Percentiles rank a stretch among this genome's conserved stretches.
These are phyloP conservation scores for Bipolaris gigantea DNA, from an alignment of 2,329 filamentous ascomycete genomes.

Conservation along the genomic window DNA sequence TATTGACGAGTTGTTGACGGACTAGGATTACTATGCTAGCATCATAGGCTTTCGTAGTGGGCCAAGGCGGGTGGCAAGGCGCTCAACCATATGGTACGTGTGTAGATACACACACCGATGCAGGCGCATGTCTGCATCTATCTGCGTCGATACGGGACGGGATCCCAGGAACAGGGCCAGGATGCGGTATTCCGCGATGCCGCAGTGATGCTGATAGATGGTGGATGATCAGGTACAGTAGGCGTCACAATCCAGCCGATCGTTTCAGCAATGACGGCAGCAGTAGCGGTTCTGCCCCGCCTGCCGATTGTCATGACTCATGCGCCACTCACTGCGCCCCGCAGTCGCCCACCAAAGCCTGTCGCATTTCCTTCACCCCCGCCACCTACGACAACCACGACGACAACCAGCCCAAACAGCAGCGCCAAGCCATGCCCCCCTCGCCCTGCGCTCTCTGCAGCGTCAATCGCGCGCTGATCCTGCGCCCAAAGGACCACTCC, in stretches of 20 bases:
- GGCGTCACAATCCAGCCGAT: background rate
- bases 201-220: background rate
- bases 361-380: background rate
- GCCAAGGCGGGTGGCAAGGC: background rate
- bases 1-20: background rate
- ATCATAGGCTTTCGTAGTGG: background rate
- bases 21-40: background rate
- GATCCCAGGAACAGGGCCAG: background rate
- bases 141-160: too few relatives aligned
- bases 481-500: slow-evolving; percentile 90
- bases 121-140: too few relatives aligned
- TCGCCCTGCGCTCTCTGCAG: slow-evolving; percentile 75
- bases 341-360: slow-evolving; percentile 1
- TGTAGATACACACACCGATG: too few relatives aligned
- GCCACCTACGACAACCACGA: background rate
- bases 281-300: background rate
- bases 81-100: background rate
- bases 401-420: background rate
- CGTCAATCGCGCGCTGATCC: slow-evolving; percentile 78
- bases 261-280: background rate
- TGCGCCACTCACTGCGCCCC: background rate
- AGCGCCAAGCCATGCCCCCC: slow-evolving; percentile 66
- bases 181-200: background rate
- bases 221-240: background rate
- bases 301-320: slow-evolving; percentile 7